These are phyloP conservation scores for Aureoboletus auriporus DNA, from an alignment of 768 basidiomycete genomes.

Conservation along the genomic window DNA sequence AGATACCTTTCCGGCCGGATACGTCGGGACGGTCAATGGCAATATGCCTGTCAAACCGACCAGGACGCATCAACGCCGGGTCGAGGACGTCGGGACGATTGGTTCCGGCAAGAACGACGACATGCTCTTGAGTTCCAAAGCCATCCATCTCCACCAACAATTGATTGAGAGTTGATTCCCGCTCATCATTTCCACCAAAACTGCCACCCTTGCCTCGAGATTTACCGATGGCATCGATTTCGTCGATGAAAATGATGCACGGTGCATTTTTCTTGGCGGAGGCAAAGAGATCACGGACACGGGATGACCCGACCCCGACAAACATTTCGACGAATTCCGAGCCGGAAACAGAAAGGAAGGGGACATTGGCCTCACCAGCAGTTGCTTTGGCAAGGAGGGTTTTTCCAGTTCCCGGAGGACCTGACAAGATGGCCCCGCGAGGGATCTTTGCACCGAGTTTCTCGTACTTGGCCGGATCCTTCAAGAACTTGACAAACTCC, in stretches of 20 bases:
- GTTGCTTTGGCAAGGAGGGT: slow-evolving; percentile 97
- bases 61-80: slow-evolving; percentile 91
- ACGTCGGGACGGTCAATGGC: slow-evolving; percentile 94
- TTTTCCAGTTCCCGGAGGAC: slow-evolving; percentile 97
- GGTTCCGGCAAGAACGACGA: slow-evolving; percentile 95
- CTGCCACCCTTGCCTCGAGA: slow-evolving; percentile 73
- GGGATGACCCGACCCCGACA: slow-evolving; percentile 96
- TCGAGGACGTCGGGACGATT: slow-evolving; percentile 97
- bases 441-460: slow-evolving; percentile 97
- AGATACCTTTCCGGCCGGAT: slow-evolving; percentile 89
- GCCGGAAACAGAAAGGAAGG: slow-evolving; percentile 97
- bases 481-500: slow-evolving; percentile 99
- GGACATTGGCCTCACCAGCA: slow-evolving; percentile 95
- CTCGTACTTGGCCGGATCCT: slow-evolving; percentile 92
- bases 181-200: slow-evolving; percentile 94
- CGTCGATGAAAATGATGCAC: slow-evolving; percentile 98
- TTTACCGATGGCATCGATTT: slow-evolving; percentile 99
- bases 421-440: slow-evolving; percentile 90
- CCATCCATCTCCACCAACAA: slow-evolving; percentile 99
- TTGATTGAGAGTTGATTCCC: slow-evolving; percentile 96
- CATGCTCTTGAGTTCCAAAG: slow-evolving; percentile 94
- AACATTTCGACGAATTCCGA: slow-evolving; percentile 99
- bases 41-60: slow-evolving; percentile 96
- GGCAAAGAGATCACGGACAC: slow-evolving; percentile 96
- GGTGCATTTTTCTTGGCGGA: slow-evolving; percentile 98